phyloP scores from a whole-genome alignment of 1,284 basidiomycete genomes.

The Boletus holoroseus region DNA sequence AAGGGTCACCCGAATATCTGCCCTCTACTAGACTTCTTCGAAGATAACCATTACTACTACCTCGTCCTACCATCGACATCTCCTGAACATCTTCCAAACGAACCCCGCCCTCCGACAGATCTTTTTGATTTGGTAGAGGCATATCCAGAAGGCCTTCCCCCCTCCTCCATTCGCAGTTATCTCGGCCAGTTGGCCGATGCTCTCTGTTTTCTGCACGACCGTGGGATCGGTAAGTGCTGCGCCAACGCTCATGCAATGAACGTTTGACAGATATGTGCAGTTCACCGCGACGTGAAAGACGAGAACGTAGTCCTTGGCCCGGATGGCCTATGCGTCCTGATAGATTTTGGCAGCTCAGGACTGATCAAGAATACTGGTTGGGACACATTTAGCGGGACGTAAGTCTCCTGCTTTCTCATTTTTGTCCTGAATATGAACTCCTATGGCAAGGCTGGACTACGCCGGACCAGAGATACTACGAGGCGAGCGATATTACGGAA shows the following conservation, averaged over 20 bases:
- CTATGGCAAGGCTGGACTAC: conserved; percentile 73
- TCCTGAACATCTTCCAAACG: conserved; percentile 49
- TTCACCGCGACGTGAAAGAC: conserved; percentile 98
- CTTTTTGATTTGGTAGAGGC: conserved; percentile 94
- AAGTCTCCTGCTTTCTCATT: conserved; percentile 35
- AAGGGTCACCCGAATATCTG: conserved; percentile 91
- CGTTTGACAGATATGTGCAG: conserved; percentile 38
- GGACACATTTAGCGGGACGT: conserved; percentile 96
- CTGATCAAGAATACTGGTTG: conserved; percentile 79
- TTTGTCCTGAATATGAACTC: conserved; percentile 17
- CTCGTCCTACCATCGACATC: conserved; percentile 72
- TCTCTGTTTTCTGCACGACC: conserved; percentile 83
- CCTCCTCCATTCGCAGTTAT: conserved; percentile 75
- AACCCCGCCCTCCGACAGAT: conserved; percentile 64
- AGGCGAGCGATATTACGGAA: conserved; percentile 91
- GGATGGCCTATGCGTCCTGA: conserved; percentile 78
- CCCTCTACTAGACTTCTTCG: conserved; percentile 93
- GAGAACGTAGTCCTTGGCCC: conserved; percentile 88
- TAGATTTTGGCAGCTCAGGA: conserved; percentile 95
- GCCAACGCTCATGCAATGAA: conserved; percentile 3
- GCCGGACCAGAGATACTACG: conserved; percentile 95
- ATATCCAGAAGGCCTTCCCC: conserved; percentile 79
- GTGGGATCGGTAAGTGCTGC: conserved; percentile 67
- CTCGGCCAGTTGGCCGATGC: conserved; percentile 94
- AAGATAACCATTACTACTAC: conserved; percentile 97